These are phyloP conservation scores for Pestalotiopsis sp. DNA, from an alignment of 2,329 filamentous ascomycete species.

Conservation along the genomic window DNA sequence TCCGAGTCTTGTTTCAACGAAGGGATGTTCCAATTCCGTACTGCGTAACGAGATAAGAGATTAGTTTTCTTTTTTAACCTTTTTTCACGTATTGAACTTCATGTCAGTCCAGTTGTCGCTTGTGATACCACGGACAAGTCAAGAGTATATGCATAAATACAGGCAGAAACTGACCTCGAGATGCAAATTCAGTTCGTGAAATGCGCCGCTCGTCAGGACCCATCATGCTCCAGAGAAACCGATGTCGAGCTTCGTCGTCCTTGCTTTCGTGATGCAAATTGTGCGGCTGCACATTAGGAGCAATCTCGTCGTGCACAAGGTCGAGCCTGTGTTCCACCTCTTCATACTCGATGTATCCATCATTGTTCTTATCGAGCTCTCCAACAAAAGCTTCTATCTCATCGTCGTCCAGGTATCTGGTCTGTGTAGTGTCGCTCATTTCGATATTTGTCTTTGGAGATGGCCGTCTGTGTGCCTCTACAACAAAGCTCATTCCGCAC, in stretches of 20 bases:
- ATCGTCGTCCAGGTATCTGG: conserved; percentile 42
- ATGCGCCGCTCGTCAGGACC: conserved; percentile 44
- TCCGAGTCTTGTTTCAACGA: conserved; percentile 49
- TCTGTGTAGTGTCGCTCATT: neutral
- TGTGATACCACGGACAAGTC: neutral
- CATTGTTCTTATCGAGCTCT: conserved; percentile 52
- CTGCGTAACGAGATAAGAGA: conserved; percentile 16
- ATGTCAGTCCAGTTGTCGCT: no score
- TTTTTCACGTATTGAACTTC: no score
- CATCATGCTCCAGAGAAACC: conserved; percentile 54
- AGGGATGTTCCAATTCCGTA: conserved; percentile 50
- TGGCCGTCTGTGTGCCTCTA: neutral
- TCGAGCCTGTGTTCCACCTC: conserved; percentile 58
- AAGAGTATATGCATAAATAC: neutral
- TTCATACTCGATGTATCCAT: conserved; percentile 53
- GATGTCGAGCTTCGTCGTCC: conserved; percentile 46
- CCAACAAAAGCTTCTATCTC: conserved; percentile 56
- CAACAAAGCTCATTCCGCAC: no score
- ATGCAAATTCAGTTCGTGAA: conserved; percentile 47
- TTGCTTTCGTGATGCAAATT: conserved; percentile 39
- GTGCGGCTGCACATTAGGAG: conserved; percentile 46
- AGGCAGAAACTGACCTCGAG: conserved; percentile 20
- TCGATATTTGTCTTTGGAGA: neutral
- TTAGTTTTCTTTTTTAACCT: neutral
- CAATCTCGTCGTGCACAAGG: conserved; percentile 52